phyloP scores from a whole-genome alignment of 176 grass and related monocot genomes.

The Carex myosuroides region DNA sequence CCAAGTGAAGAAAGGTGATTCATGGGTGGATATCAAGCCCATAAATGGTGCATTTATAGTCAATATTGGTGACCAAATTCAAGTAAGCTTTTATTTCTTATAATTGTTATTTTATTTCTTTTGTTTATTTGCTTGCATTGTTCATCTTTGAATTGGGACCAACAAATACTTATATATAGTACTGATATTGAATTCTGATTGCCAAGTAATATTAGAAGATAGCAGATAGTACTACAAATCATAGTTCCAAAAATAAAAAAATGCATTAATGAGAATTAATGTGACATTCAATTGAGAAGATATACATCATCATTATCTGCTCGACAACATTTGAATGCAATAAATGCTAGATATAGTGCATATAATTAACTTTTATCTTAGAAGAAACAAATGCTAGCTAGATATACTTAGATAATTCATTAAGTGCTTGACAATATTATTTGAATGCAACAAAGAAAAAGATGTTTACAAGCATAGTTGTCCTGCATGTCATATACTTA shows the following conservation, averaged over 20 bases:
- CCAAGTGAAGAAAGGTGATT: constrained; percentile 45
- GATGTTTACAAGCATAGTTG: not conserved
- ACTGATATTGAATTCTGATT: not conserved
- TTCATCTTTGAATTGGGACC: not conserved
- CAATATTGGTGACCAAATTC: constrained; percentile 66
- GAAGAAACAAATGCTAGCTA: not conserved
- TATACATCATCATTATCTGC: not conserved
- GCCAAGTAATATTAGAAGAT: not conserved
- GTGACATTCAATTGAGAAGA: constrained; percentile 3
- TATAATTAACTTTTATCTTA: not conserved
- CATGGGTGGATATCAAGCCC: constrained; percentile 51
- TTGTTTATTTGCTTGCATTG: not conserved
- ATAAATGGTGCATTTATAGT: constrained; percentile 41
- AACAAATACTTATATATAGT: not conserved
- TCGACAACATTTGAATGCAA: not conserved
- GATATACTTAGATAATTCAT: not conserved
- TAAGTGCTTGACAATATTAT: not conserved
- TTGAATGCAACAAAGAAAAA: not conserved
- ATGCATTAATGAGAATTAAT: not conserved
- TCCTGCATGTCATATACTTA: not conserved
- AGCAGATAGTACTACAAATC: not conserved
- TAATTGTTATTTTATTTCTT: not conserved
- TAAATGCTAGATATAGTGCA: not conserved
- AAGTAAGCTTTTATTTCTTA: constrained; percentile 30
- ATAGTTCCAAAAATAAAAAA: not conserved